phyloP scores from a whole-genome alignment of 2,329 filamentous ascomycete species.

The Epichloe uncinata region DNA sequence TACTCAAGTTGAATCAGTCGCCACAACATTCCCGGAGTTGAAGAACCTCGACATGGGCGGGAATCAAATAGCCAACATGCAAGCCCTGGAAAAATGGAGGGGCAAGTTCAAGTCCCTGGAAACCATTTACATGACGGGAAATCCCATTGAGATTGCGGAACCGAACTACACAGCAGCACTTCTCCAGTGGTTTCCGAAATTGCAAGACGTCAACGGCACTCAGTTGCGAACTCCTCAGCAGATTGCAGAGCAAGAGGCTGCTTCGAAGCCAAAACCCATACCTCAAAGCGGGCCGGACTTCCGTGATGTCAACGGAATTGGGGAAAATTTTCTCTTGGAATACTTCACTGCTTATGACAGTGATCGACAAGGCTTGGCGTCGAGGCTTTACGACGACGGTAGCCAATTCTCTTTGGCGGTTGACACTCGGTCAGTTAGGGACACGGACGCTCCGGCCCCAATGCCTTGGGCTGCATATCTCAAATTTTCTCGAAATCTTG shows the following conservation, averaged over 20 bases:
- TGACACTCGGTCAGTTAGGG: slow-evolving; percentile 46
- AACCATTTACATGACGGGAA: slow-evolving; percentile 65
- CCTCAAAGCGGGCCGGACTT: slow-evolving; percentile 54
- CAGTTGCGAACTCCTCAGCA: slow-evolving; percentile 63
- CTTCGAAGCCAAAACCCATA: slow-evolving; percentile 41
- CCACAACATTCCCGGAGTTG: slow-evolving; percentile 69
- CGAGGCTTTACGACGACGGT: slow-evolving; percentile 59
- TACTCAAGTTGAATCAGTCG: slow-evolving; percentile 57
- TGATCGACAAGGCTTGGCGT: slow-evolving; percentile 49
- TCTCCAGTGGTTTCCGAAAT: slow-evolving; percentile 68
- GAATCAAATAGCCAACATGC: slow-evolving; percentile 60
- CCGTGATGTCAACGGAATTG: slow-evolving; percentile 59
- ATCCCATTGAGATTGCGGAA: slow-evolving; percentile 52
- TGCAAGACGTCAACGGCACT: slow-evolving; percentile 62
- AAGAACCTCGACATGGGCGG: slow-evolving; percentile 80
- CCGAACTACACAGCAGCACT: slow-evolving; percentile 55
- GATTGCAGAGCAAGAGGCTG: slow-evolving; percentile 40
- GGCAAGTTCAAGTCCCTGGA: slow-evolving; percentile 67
- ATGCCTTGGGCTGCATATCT: slow-evolving; percentile 64
- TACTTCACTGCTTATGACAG: slow-evolving; percentile 66
- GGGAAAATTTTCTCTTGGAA: slow-evolving; percentile 59
- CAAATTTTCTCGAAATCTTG: slow-evolving; percentile 64
- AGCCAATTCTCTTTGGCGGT: slow-evolving; percentile 67
- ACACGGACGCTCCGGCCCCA: slow-evolving; percentile 25
- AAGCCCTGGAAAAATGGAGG: slow-evolving; percentile 61